Evolutionary conservation across 495 filamentous ascomycete species (phyloP).

Genomic region (Aspergillus bridgeri): DNA sequence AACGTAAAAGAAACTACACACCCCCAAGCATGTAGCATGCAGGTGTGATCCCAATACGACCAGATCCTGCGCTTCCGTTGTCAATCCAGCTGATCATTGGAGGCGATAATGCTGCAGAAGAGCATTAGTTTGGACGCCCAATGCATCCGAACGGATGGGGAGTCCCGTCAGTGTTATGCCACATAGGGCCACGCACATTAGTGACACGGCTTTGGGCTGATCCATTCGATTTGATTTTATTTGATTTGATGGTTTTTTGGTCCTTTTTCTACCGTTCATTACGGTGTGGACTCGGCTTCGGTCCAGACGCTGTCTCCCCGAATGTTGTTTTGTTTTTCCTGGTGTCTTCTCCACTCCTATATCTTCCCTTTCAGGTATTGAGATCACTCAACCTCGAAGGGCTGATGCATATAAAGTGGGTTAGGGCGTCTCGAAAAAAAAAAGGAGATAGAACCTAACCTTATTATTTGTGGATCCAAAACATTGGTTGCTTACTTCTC

Average conservation of each 20-base stretch:
- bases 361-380: background rate
- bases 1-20: background rate
- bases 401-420: constrained; percentile 4
- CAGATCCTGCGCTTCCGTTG: background rate
- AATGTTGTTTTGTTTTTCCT: background rate
- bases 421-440: background rate
- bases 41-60: constrained; percentile 6
- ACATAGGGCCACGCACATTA: constrained; percentile 20
- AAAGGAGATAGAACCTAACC: constrained; percentile 7
- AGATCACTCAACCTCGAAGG: background rate
- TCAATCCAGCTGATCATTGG: constrained; percentile 9
- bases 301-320: background rate
- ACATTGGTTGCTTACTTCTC: background rate
- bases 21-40: constrained; percentile 1
- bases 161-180: constrained; percentile 13
- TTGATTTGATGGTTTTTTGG: too few species aligned
- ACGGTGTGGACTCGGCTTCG: constrained; percentile 10
- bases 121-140: constrained; percentile 21
- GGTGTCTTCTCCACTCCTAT: background rate
- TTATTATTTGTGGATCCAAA: constrained; percentile 17
- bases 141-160: constrained; percentile 18
- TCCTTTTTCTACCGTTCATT: constrained; percentile 9
- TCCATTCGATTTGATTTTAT: too few species aligned
- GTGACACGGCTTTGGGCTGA: constrained; percentile 17
- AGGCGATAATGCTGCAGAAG: constrained; percentile 8